phyloP scores from a whole-genome alignment of 805 yeast species.

The Millerozyma miso region DNA sequence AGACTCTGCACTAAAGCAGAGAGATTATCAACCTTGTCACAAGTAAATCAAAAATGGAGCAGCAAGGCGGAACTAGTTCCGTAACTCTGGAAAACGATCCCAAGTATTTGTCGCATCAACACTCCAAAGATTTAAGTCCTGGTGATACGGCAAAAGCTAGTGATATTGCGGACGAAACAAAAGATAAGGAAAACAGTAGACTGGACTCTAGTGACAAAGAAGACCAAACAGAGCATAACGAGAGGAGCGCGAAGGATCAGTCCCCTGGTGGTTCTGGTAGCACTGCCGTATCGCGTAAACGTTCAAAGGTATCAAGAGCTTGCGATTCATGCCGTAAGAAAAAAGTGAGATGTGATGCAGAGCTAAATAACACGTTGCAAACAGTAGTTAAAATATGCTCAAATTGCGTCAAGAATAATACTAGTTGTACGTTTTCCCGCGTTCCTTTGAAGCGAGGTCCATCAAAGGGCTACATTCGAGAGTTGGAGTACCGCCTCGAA shows the following conservation, averaged over 20 bases:
- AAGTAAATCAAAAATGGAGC: not conserved
- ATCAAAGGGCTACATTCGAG: conserved; percentile 61
- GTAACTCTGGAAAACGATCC: not conserved
- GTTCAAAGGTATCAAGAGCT: conserved; percentile 74
- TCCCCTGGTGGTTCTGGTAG: not conserved
- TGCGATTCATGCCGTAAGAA: conserved; percentile 78
- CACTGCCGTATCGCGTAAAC: conserved; percentile 39
- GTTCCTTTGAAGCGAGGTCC: conserved; percentile 79
- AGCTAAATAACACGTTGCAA: conserved; percentile 40
- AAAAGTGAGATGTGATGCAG: conserved; percentile 69
- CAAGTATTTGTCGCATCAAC: not conserved
- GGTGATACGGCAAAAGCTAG: not conserved
- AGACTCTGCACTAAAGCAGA: too few relatives aligned
- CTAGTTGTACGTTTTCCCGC: conserved; percentile 62
- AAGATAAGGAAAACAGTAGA: not conserved
- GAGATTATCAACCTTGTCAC: not conserved
- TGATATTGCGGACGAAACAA: not conserved
- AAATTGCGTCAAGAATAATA: conserved; percentile 58
- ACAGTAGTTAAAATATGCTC: conserved; percentile 53
- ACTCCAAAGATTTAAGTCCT: not conserved
- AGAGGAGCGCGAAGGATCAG: not conserved
- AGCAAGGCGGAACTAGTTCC: not conserved
- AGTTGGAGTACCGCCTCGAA: conserved; percentile 35
- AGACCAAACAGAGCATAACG: not conserved
- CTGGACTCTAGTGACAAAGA: not conserved